Evolutionary conservation across 768 basidiomycete species (phyloP).

Genomic region (Russula abietina): DNA sequence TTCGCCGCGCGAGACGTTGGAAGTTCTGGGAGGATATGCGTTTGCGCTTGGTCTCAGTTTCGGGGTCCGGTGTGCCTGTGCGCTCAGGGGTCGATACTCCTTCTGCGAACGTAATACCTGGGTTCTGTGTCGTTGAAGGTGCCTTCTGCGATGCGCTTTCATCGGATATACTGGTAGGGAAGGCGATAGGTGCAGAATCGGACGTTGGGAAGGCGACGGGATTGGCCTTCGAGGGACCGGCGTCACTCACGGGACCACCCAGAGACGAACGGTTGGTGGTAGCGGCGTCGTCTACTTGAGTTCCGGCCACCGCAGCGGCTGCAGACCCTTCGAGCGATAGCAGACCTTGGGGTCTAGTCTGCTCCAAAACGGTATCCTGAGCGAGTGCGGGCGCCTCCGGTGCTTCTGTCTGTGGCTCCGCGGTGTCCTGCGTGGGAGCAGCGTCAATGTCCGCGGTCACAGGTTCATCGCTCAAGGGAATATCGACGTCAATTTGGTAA

Average conservation of each 20-base stretch:
- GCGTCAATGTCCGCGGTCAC: constrained; percentile 12
- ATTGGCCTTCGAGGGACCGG: constrained; percentile 16
- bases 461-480: constrained; percentile 12
- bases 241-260: constrained; percentile 30
- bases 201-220: constrained; percentile 35
- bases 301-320: constrained; percentile 27
- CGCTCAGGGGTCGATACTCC: constrained; percentile 54
- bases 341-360: not conserved
- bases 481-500: constrained; percentile 39
- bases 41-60: constrained; percentile 71
- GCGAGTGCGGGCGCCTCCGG: constrained; percentile 16
- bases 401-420: constrained; percentile 18
- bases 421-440: constrained; percentile 20
- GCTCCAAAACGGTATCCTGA: constrained; percentile 12
- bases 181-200: constrained; percentile 30
- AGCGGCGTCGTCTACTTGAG: constrained; percentile 31
- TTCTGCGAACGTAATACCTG: constrained; percentile 64
- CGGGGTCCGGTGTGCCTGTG: constrained; percentile 65
- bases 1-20: constrained; percentile 68
- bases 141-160: constrained; percentile 31
- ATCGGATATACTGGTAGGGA: constrained; percentile 31
- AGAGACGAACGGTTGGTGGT: constrained; percentile 33
- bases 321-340: not conserved
- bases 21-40: constrained; percentile 83
- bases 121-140: constrained; percentile 30